phyloP scores from a whole-genome alignment of 768 basidiomycete genomes.

The Lactarius sp. region DNA sequence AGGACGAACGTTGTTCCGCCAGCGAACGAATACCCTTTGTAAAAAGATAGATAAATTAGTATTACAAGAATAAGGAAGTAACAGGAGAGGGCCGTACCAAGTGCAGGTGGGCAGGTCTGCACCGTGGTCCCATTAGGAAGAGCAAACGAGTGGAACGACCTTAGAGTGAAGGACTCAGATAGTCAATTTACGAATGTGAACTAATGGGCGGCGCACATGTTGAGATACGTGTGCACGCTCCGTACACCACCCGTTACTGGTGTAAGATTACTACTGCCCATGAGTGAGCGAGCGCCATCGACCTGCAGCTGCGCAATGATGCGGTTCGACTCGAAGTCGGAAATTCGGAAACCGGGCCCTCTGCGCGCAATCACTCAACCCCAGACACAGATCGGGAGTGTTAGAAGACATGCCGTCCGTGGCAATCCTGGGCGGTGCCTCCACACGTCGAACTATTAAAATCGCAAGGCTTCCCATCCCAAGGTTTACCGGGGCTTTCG shows the following conservation, averaged over 20 bases:
- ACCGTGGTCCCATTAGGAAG: slow-evolving; percentile 63
- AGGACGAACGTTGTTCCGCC: slow-evolving; percentile 69
- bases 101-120: slow-evolving; percentile 71
- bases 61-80: slow-evolving; percentile 13
- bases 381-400: slow-evolving; percentile 6
- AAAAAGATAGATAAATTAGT: background rate
- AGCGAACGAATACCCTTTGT: slow-evolving; percentile 66
- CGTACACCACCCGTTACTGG: slow-evolving; percentile 56
- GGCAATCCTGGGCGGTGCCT: slow-evolving; percentile 59
- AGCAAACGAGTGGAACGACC: slow-evolving; percentile 59
- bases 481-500: slow-evolving; percentile 65
- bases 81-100: slow-evolving; percentile 44
- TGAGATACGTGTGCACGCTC: slow-evolving; percentile 64
- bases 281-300: slow-evolving; percentile 59
- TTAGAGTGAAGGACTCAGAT: slow-evolving; percentile 26
- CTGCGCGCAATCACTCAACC: slow-evolving; percentile 33
- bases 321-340: slow-evolving; percentile 70
- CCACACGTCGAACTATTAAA: slow-evolving; percentile 72
- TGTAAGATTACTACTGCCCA: slow-evolving; percentile 42
- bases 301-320: slow-evolving; percentile 71
- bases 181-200: background rate
- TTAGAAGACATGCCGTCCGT: slow-evolving; percentile 49
- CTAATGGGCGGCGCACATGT: slow-evolving; percentile 48
- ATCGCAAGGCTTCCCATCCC: slow-evolving; percentile 66
- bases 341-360: slow-evolving; percentile 70